A percentile compares a stretch with the other conserved stretches of the same genome.
These are phyloP conservation scores for Phytophthora lateralis DNA, from an alignment of 352 stramenopile species.

Conservation along the genomic window DNA sequence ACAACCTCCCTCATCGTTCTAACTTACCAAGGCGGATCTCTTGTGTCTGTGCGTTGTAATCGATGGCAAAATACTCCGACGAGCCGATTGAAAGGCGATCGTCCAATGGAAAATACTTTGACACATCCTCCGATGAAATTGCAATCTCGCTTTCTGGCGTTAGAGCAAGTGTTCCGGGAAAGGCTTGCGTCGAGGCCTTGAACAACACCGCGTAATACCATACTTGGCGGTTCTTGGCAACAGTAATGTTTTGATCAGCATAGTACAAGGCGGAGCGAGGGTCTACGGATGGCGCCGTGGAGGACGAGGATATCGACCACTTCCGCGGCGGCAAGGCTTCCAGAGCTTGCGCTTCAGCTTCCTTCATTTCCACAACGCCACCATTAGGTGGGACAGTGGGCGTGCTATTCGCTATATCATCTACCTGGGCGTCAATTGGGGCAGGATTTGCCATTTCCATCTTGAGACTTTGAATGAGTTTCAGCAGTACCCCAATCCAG, in stretches of 20 bases:
- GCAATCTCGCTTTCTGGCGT: conserved; percentile 42
- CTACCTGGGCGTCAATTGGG: conserved; percentile 1
- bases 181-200: conserved; percentile 50
- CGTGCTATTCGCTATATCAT: not conserved
- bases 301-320: conserved; percentile 26
- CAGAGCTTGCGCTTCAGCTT: not conserved
- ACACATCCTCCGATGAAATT: conserved; percentile 50
- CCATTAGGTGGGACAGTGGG: not conserved
- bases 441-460: conserved; percentile 29
- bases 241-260: conserved; percentile 26
- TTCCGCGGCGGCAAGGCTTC: conserved; percentile 12
- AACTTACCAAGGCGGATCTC: conserved; percentile 53
- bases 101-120: conserved; percentile 65
- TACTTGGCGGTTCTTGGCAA: conserved; percentile 40
- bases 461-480: conserved; percentile 59
- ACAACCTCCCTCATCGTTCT: not conserved
- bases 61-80: conserved; percentile 52
- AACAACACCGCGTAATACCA: conserved; percentile 86
- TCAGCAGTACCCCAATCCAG: conserved; percentile 62
- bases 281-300: conserved; percentile 14
- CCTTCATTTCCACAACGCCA: conserved; percentile 19
- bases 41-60: conserved; percentile 46
- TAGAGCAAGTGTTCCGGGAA: conserved; percentile 58
- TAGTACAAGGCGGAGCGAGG: conserved; percentile 30
- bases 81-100: conserved; percentile 63